phyloP scores from a whole-genome alignment of 2,329 filamentous ascomycete genomes.

The Cladophialophora psammophila region DNA sequence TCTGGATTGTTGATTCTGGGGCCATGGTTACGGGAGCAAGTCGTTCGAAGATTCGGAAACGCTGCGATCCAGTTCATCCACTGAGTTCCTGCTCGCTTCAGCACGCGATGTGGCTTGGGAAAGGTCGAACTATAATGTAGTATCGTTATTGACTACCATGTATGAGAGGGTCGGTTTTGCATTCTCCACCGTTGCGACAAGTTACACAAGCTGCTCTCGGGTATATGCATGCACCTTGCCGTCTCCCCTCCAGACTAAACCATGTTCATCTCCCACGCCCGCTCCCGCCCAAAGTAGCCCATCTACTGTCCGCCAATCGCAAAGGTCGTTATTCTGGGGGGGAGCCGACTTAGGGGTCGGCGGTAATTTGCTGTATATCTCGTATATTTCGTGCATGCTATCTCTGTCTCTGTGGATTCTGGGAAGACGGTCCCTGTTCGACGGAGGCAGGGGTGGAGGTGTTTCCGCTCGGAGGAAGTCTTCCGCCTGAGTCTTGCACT shows the following conservation, averaged over 20 bases:
- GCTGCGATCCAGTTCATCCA: not conserved
- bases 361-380: conserved; percentile 28
- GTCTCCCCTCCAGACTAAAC: not conserved
- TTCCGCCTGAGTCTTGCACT: not conserved
- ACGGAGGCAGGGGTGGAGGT: conserved; percentile 8
- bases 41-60: not conserved
- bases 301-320: conserved; percentile 31
- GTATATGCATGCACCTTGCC: not conserved
- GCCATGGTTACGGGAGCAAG: not conserved
- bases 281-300: conserved; percentile 30
- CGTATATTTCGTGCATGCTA: conserved; percentile 33
- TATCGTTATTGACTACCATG: too few relatives aligned
- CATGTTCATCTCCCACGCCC: conserved; percentile 13
- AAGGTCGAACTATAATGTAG: too few relatives aligned
- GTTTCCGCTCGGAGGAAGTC: conserved; percentile 16
- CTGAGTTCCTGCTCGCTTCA: not conserved
- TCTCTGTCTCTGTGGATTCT: conserved; percentile 3
- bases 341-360: conserved; percentile 21
- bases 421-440: not conserved
- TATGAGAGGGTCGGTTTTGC: too few relatives aligned
- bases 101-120: too few relatives aligned
- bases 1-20: not conserved
- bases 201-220: not conserved
- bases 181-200: not conserved
- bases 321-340: conserved; percentile 19